phyloP scores from a whole-genome alignment of 2,329 filamentous ascomycete species.

The Epichloe festucae region DNA sequence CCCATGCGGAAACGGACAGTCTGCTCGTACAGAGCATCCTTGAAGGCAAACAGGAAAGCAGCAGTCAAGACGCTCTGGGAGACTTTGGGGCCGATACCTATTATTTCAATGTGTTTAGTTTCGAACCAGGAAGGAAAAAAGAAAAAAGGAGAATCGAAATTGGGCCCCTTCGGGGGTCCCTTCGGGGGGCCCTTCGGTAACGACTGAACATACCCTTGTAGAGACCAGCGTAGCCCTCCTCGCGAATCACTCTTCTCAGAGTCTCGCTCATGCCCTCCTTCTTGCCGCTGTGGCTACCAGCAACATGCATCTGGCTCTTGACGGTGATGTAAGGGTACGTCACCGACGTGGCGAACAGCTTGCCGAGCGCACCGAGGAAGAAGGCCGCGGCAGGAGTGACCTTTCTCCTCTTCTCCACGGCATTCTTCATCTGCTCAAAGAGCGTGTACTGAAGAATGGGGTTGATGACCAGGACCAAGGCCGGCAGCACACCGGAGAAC shows the following conservation, averaged over 20 bases:
- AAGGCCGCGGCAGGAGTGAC: constrained; percentile 83
- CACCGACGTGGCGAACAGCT: constrained; percentile 83
- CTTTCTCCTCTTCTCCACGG: constrained; percentile 57
- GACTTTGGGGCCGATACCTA: constrained; percentile 91
- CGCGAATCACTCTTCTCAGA: constrained; percentile 64
- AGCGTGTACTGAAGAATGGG: constrained; percentile 97
- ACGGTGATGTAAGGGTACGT: constrained; percentile 99
- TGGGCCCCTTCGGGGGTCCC: background rate
- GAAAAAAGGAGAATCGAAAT: background rate
- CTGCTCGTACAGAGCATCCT: constrained; percentile 85
- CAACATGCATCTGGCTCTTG: constrained; percentile 95
- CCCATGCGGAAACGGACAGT: constrained; percentile 52
- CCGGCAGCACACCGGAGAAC: constrained; percentile 85
- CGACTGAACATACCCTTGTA: constrained; percentile 60
- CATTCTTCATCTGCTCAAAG: constrained; percentile 95
- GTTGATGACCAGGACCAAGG: constrained; percentile 90
- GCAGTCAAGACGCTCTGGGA: constrained; percentile 94
- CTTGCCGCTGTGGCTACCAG: constrained; percentile 52
- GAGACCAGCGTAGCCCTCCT: constrained; percentile 84
- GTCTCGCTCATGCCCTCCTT: constrained; percentile 71
- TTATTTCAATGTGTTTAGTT: constrained; percentile 2
- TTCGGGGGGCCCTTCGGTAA: background rate
- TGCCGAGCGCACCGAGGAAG: constrained; percentile 81
- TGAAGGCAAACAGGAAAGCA: constrained; percentile 93
- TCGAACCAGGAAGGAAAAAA: background rate